Percentiles rank a stretch among this genome's conserved stretches.
phyloP scores from a whole-genome alignment of 116 monocot genomes.

The Zostera marina region DNA sequence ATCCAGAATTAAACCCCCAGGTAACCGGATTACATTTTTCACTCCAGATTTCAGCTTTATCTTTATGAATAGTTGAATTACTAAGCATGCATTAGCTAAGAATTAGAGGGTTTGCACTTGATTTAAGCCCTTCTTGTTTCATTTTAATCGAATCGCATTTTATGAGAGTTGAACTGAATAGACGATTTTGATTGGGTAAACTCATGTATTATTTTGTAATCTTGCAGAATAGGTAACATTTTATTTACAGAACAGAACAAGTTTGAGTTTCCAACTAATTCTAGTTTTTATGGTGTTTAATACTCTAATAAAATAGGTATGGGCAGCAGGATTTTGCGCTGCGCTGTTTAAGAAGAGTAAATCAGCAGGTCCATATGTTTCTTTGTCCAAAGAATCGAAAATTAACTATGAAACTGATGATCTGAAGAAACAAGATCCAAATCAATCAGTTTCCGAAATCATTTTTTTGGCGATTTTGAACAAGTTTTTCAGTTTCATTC shows the following conservation, averaged over 20 bases:
- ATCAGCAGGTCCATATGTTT: conserved; percentile 15
- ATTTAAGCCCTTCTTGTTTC: too few relatives aligned
- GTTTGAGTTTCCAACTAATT: not conserved
- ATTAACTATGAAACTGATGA: conserved; percentile 6
- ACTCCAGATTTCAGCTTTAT: not conserved
- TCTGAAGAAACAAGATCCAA: conserved; percentile 7
- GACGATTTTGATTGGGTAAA: too few relatives aligned
- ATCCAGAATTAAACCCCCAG: conserved; percentile 66
- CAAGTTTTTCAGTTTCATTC: conserved; percentile 38
- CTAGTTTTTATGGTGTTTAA: not conserved
- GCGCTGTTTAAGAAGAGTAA: conserved; percentile 57
- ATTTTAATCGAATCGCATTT: too few relatives aligned
- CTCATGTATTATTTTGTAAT: too few relatives aligned
- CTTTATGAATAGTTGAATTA: not conserved
- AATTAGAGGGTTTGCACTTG: not conserved
- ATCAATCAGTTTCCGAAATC: conserved; percentile 23
- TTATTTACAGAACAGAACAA: too few relatives aligned
- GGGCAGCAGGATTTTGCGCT: conserved; percentile 92
- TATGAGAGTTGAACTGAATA: too few relatives aligned
- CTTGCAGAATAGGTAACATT: too few relatives aligned
- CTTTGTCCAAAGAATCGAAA: conserved; percentile 11
- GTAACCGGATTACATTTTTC: conserved; percentile 26
- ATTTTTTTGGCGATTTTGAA: conserved; percentile 35
- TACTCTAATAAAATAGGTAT: conserved; percentile 28
- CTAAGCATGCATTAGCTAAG: too few relatives aligned